These are phyloP conservation scores for Populus pruinosa DNA, from an alignment of 345 rosid genomes.

Conservation along the genomic window DNA sequence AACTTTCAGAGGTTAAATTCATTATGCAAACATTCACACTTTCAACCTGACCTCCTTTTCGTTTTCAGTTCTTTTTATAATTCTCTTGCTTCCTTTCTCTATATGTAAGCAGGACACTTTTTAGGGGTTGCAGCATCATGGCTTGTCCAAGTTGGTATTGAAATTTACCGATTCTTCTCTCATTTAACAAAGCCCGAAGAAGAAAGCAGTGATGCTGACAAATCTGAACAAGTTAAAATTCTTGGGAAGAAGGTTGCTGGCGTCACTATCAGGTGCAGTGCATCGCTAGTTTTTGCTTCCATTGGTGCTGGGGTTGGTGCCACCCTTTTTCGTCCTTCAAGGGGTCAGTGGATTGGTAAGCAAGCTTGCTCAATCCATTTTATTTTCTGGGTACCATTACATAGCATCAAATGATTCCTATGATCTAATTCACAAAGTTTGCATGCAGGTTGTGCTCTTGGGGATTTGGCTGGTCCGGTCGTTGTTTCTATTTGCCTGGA, in stretches of 20 bases:
- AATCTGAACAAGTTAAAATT: constrained; percentile 47
- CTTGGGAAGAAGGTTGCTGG: constrained; percentile 73
- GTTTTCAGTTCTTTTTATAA: not conserved
- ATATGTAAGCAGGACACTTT: constrained; percentile 58
- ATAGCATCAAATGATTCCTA: not conserved
- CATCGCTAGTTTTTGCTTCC: constrained; percentile 81
- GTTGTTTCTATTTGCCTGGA: constrained; percentile 62
- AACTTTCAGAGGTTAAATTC: constrained; percentile 75
- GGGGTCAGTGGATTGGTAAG: constrained; percentile 96
- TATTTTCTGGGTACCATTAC: not conserved
- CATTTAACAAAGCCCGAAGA: constrained; percentile 33
- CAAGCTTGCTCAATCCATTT: not conserved
- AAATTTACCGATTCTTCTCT: constrained; percentile 54
- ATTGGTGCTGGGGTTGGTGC: constrained; percentile 92
- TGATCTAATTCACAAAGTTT: not conserved
- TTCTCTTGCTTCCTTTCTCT: not conserved
- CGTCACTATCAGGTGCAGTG: constrained; percentile 64
- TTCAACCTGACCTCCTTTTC: not conserved
- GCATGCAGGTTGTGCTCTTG: constrained; percentile 69
- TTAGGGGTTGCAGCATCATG: constrained; percentile 84
- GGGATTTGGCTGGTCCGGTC: constrained; percentile 82
- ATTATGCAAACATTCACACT: not conserved
- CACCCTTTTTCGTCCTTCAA: constrained; percentile 62
- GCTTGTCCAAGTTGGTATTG: constrained; percentile 86
- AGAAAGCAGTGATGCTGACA: constrained; percentile 34